phyloP scores from a whole-genome alignment of 768 basidiomycete species.

The Tulasnella sp. region DNA sequence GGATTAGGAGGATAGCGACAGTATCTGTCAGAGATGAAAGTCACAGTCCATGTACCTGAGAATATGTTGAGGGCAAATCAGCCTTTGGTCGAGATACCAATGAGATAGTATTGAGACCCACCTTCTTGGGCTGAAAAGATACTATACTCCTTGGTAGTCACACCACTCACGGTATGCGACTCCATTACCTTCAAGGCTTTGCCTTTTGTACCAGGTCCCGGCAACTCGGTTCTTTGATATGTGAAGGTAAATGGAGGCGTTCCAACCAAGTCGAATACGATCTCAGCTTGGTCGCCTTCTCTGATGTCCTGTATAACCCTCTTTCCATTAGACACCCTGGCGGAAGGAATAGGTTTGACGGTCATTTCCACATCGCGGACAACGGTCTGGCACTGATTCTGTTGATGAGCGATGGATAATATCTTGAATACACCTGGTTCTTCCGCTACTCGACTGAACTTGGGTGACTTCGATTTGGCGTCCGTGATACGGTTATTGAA shows the following conservation, averaged over 20 bases:
- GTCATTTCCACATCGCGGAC: conserved; percentile 59
- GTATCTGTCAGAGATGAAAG: conserved; percentile 77
- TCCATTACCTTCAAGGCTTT: conserved; percentile 71
- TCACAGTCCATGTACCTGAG: conserved; percentile 81
- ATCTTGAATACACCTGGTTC: conserved; percentile 75
- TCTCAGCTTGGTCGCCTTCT: conserved; percentile 76
- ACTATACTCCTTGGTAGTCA: conserved; percentile 65
- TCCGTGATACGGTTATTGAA: conserved; percentile 61
- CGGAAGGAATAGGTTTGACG: conserved; percentile 76
- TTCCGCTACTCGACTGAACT: conserved; percentile 76
- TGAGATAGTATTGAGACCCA: conserved; percentile 24
- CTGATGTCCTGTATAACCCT: conserved; percentile 73
- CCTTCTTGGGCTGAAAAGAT: conserved; percentile 89
- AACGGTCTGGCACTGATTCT: conserved; percentile 78
- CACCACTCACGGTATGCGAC: conserved; percentile 77
- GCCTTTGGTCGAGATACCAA: not conserved
- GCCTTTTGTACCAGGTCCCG: conserved; percentile 39
- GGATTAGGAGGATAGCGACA: conserved; percentile 77
- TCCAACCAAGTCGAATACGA: conserved; percentile 77
- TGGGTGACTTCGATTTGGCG: conserved; percentile 64
- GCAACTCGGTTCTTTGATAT: conserved; percentile 71
- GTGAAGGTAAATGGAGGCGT: conserved; percentile 95
- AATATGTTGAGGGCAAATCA: not conserved
- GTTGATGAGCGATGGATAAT: conserved; percentile 79
- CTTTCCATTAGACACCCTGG: conserved; percentile 78